Base-by-base conservation (phyloP, 129 eudicot species). In the Saposhnikovia divaricata region DNA sequence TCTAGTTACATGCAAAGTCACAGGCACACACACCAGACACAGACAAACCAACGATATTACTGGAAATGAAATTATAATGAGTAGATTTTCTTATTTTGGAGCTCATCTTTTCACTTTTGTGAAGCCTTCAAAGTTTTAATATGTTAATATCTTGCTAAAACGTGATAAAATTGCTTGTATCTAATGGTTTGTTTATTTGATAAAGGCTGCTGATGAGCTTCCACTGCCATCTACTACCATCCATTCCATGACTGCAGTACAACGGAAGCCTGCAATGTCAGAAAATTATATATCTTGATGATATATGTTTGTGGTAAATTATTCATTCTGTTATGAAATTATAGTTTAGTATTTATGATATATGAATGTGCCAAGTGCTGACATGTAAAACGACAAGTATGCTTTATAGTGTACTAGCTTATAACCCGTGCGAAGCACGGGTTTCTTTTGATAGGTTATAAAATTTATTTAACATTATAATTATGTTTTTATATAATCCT, bases 191-290 rank as follows among this genome's bases (percentile, higher is more conserved):
- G 43, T 23, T 53, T 18, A 18, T 27, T 66, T 48, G 44, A 21
- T 75, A 57, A 74, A 89, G 94, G 86, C 85, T 12, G 57, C 85
- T 76, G 68, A 59, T 23, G 94, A 90, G 75, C 89, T 90, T 46
- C 53, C 51, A 44, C 83, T 79, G 40, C 86, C 87, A 77, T 61
- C 89, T 43, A 81, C 40, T 63, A 77, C 66, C 12, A 80, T 71
- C 68, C 84, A 81, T 77, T 63, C 87, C 50, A 47, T 87, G 37
- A 39, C 85, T 75, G 83, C 87, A 8, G 45, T 79, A 75, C 88
- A 80, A 77, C 83, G 61, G 76, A 90, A 82, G 85, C 91, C 94
- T 50, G 69, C 85, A 18, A 88, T 86, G 23, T 43, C 4, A 10
- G 0, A 72, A 18, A 6, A 72, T 31, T 19, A 14, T 43, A 21